Evolutionary conservation across 306 rosid genomes (phyloP), one percentile per base, ranked within the genome.

Genomic region (Biancaea sappan): DNA sequence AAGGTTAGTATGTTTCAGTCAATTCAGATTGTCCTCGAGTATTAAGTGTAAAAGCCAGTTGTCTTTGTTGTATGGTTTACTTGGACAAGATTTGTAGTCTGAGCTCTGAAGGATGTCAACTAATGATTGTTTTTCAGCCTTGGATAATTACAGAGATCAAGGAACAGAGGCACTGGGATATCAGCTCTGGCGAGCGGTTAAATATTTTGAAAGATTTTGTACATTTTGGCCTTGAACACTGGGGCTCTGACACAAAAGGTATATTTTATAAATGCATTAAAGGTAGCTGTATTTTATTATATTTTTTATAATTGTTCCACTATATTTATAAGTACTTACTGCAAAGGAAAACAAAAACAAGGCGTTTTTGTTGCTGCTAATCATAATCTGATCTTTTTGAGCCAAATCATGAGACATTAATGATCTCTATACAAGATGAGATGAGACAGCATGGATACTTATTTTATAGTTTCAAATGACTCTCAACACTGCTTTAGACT

Each of bases 231-330:
- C 98, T 94, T 60, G 82, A 91, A 63, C 97, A 91, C 68, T 91
- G 97, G 98, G 98, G 97, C 43, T 94, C 98, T 59, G 96, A 94
- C 83, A 82, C 89, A 2, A 94, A 94, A 94, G 98, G 98, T 94
- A 66, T 61, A 25, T 44, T 19, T 51, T 25, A 32, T 31, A 40
- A 7, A 52, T 57, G 68, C 47, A 50, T 53, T 41, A 43, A 12
- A n/a, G n/a, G 60, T 77, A 58, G 22, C 31, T 56, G 68, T 25
- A 62, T 63, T 58, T 43, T 61, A 59, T 59, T 52, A n/a, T 56
- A 8, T 56, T 24, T 25, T 25, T 26, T 54, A 54, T 54, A 25
- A 25, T 26, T 54, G 28, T 54, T 26, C 5, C 12, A 54, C 64
- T 47, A 31, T 6, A 21, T 50, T 52, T 46, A 26, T 21, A 28